Evolutionary conservation across 202 grass and related monocot species (phyloP), one percentile per base, ranked within the genome.

Genomic region (Zizania palustris): DNA sequence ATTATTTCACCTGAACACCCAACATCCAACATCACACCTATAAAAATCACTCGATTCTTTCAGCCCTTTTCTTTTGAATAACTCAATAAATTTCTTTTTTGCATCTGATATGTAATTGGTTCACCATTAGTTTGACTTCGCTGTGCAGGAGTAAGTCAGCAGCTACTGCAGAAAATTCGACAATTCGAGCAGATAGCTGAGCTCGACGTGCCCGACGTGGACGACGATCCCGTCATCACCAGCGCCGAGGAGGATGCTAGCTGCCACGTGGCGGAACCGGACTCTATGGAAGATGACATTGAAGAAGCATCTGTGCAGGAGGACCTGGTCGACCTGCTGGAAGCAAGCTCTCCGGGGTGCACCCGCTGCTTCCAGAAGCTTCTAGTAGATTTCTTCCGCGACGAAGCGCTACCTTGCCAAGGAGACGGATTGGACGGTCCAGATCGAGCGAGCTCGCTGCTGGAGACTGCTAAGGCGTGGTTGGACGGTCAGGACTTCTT

Each of bases 121-220:
- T 56, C 45, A 40, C 7, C 4, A 12, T 45, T 3, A 48, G 1
- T 11, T 51, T 12, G 0, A 20, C 22, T 76, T 60, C 56, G 0
- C 1, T 76, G 16, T 62, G 10, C 54, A 98, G 95, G 89, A 80
- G 88, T 80, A 65, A 88, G 88, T 42, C 55, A 89, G 36, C 51
- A 79, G 9, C 36, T 94, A 35, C 74, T 90, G 59, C 74, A 92
- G 39, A 90, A 83, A 71, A 86, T 98, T 41, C 65, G 83, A 7
- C 87, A 60, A n/a, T 95, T 99, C 28, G 92, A 93, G 49, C 80
- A 85, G 50, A 54, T 95, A 10, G 87, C 80, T 9, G 87, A 92
- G 8, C 36, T 95, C 11, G 89, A 88, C 61, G 45, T 72, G 7
- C 79, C 78, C 1, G 82, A 93, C 3, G 55, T 79, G 34, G 86